A percentile compares a stretch with the other conserved stretches of the same genome.
phyloP scores from a whole-genome alignment of 371 early-diverging fungal species.

The Apophysomyces trapeziformis region DNA sequence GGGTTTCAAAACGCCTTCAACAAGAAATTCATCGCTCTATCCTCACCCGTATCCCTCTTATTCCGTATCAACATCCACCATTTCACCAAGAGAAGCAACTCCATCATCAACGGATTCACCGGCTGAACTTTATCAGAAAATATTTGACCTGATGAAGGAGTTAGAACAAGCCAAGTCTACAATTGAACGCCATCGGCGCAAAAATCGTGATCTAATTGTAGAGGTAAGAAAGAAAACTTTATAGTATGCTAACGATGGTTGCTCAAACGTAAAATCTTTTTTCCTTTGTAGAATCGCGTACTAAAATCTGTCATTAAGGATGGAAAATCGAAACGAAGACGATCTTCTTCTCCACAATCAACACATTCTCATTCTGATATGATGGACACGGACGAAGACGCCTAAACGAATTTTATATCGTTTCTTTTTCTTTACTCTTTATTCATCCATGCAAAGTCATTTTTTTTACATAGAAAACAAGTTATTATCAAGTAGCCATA shows the following conservation, averaged over 20 bases:
- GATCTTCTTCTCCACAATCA: not conserved
- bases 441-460: too few species aligned
- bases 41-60: not conserved
- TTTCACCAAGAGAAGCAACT: too few species aligned
- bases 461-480: too few species aligned
- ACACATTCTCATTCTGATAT: not conserved
- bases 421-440: too few species aligned
- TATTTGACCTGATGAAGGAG: not conserved
- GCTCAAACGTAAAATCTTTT: not conserved
- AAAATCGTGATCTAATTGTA: not conserved
- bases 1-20: not conserved
- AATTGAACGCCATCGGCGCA: not conserved
- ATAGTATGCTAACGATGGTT: not conserved
- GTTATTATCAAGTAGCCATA: too few species aligned
- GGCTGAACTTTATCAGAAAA: not conserved
- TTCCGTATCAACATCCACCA: not conserved
- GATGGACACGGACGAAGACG: constrained; percentile 7
- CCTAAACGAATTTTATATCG: too few species aligned
- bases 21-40: not conserved
- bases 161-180: not conserved
- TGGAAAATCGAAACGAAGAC: not conserved
- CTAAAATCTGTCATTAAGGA: not conserved
- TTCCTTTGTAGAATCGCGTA: not conserved
- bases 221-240: not conserved
- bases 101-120: not conserved